phyloP scores from a whole-genome alignment of 139 green algal species.

The Tetratostichococcus sp. region DNA sequence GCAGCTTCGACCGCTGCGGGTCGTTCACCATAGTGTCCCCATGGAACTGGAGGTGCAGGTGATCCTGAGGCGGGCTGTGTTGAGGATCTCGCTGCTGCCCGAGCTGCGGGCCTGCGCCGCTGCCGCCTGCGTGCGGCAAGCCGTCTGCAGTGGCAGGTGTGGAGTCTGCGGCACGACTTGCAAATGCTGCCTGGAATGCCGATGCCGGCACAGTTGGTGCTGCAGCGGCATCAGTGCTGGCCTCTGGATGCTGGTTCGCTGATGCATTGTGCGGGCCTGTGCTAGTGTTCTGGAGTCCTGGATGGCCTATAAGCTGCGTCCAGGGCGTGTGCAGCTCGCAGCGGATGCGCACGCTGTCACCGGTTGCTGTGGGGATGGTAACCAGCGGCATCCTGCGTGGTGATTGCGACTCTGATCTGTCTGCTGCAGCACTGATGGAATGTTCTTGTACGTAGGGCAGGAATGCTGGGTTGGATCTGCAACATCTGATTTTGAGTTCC shows the following conservation, averaged over 20 bases:
- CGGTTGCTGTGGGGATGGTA: not conserved
- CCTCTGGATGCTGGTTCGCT: too few relatives aligned
- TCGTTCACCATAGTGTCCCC: not conserved
- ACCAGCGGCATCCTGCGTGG: not conserved
- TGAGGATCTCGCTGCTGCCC: not conserved
- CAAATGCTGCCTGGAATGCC: too few relatives aligned
- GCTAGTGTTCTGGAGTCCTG: not conserved
- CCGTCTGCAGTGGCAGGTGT: too few relatives aligned
- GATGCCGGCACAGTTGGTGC: too few relatives aligned
- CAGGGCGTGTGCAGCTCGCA: slow-evolving; percentile 1
- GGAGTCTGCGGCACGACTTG: too few relatives aligned
- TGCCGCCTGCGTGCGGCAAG: too few relatives aligned
- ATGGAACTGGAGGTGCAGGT: not conserved
- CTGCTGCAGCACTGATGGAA: too few relatives aligned
- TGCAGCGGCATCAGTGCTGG: not conserved
- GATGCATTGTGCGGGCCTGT: too few relatives aligned
- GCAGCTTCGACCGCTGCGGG: not conserved
- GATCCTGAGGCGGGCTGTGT: not conserved
- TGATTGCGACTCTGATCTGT: not conserved
- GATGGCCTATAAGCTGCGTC: not conserved
- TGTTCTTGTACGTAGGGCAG: too few relatives aligned
- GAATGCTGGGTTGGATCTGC: too few relatives aligned
- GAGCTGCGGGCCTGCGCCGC: not conserved
- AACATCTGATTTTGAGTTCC: too few relatives aligned
- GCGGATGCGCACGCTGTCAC: not conserved